Conservation (phyloP, 208 protist species). For the Acanthamoeba healyi region DNA sequence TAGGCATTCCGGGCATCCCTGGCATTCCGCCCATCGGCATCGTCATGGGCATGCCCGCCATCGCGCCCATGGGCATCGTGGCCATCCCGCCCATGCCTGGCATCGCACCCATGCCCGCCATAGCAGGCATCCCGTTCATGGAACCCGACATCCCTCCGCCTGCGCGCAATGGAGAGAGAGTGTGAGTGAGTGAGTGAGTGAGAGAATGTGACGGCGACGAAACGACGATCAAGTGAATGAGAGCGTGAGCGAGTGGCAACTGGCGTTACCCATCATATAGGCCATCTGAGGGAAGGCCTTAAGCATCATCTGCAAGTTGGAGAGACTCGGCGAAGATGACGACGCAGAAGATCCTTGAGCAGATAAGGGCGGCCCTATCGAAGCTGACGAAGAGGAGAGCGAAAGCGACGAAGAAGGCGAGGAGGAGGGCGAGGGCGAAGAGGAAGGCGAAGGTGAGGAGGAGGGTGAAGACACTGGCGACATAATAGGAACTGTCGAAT, state of each 20-base stretch:
- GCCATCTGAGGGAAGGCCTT: slow-evolving; percentile 22
- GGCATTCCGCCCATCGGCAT: slow-evolving; percentile 15
- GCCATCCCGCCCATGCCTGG: not conserved
- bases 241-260: too few relatives aligned
- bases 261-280: slow-evolving; percentile 18
- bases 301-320: slow-evolving; percentile 1
- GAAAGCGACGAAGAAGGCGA: not conserved
- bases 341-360: too few relatives aligned
- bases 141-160: not conserved
- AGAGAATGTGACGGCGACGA: too few relatives aligned
- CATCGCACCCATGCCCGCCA: not conserved
- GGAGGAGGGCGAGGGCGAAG: not conserved
- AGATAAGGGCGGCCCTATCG: not conserved
- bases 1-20: not conserved
- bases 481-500: not conserved
- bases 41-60: not conserved
- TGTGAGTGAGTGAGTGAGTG: too few relatives aligned
- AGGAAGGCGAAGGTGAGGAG: not conserved
- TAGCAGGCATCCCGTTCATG: not conserved
- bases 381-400: not conserved
- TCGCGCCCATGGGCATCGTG: not conserved
- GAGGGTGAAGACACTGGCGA: not conserved
- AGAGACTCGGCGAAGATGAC: not conserved
- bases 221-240: not conserved
- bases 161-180: not conserved